Evolutionary conservation across 768 basidiomycete species (phyloP), one percentile per base, ranked within the genome.

Genomic region (Calocybe gangraenosa): DNA sequence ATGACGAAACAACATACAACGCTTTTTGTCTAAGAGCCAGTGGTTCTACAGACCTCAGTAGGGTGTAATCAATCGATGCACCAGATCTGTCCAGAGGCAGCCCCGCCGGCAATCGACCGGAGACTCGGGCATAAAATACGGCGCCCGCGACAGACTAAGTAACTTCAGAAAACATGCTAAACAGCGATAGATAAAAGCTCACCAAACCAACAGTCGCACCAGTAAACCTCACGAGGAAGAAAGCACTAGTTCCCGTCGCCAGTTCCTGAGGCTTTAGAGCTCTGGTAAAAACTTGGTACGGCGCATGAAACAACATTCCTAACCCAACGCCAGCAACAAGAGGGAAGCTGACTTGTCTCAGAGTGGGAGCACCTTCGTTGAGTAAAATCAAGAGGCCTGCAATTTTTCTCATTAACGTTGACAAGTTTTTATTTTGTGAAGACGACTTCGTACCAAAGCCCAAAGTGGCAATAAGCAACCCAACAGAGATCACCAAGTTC

Each of bases 161-260:
- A 32, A 40, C 44, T 49, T 58, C 44, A 56, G 51, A 55, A 56
- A 45, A 44, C 37, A 46, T 23, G 32, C 42, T 18, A 34, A 39
- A 31, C 28, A 36, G 25, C 15, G 15, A 39, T 28, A 18, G 45
- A n/a, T n/a, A 42, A 15, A 23, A 38, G 60, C 82, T 54, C 62
- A 88, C 89, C 67, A 92, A 64, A 49, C 89, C 89, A 31, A 84
- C 70, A 2, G 89, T 90, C 23, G 89, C 87, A 7, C 89, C 89
- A 30, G 88, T 91, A 65, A 92, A 92, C 35, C 89, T 76, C 36
- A 90, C 87, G 44, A 92, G 72, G 65, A 92, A 92, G 63, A 92
- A 92, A 9, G 87, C 88, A 57, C 87, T 84, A 8, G 90, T 92
- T 22, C 87, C 85, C 17, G 81, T 75, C 3, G 89, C 88, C 41